Base-by-base conservation (phyloP, 202 grass and related monocot genomes). In the Digitaria exilis region DNA sequence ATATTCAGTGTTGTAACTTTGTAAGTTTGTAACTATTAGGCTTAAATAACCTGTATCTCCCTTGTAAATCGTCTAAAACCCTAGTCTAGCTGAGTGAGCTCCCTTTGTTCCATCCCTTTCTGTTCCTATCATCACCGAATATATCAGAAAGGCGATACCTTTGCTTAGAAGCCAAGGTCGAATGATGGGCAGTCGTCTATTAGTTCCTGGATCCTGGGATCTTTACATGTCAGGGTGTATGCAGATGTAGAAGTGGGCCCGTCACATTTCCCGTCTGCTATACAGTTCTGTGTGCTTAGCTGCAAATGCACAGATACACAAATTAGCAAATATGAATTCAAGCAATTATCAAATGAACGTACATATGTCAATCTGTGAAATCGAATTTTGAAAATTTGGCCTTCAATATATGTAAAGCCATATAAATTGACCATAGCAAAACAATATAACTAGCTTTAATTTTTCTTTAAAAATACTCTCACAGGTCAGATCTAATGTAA, bases 121-220 rank as follows among this genome's bases (percentile, higher is more conserved):
- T 14, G 10, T 59, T 59, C 24, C 25, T 28, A 59, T 59, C 56
- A 59, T 24, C 24, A 59, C 28, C 56, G 8, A 59, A 24, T 59
- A 26, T 28, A 28, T 39, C 0, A 28, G 2, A 28, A 59, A 4
- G 28, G 49, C 0, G 10, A 42, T 84, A 81, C 71, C 84, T 76
- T 77, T 32, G 18, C 49, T 65, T 77, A 92, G 82, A 95, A 92
- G 78, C 87, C 92, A 76, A 95, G 87, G 83, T 95, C 92, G 69
- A 95, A 95, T 0, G 92, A 87, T 65, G 93, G 93, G 42, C 84
- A 76, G 39, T 90, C 92, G 30, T 87, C 80, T 67, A 82, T 78
- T 70, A 89, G 57, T 56, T 67, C 65, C 80, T 88, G 87, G 72
- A 85, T 77, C 65, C 45, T 76, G 64, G 77, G 66, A 50, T 89